A percentile compares a stretch with the other conserved stretches of the same genome.
phyloP scores from a whole-genome alignment of 2,329 filamentous ascomycete species.

The Capronia americana region DNA sequence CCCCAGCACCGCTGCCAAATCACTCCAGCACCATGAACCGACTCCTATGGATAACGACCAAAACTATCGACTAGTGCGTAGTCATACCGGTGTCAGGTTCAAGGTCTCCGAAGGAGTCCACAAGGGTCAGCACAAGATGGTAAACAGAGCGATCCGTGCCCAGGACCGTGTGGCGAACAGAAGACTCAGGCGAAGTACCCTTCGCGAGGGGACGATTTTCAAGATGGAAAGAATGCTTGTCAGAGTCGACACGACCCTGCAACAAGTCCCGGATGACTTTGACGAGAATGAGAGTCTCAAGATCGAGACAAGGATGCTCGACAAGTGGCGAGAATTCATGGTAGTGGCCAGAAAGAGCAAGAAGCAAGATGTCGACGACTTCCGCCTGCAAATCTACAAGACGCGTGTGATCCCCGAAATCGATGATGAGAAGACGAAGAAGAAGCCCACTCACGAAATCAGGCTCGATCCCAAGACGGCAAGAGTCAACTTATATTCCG shows the following conservation, averaged over 20 bases:
- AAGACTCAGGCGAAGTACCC: conserved; percentile 47
- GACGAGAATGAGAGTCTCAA: conserved; percentile 68
- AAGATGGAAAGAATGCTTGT: conserved; percentile 74
- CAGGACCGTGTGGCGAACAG: conserved; percentile 46
- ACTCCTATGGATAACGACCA: conserved; percentile 30
- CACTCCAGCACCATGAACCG: conserved; percentile 36
- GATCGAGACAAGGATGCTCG: conserved; percentile 63
- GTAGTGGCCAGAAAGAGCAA: conserved; percentile 66
- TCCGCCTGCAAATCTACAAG: conserved; percentile 66
- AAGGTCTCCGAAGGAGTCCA: conserved; percentile 53
- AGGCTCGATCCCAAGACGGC: conserved; percentile 60
- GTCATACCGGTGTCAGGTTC: conserved; percentile 46
- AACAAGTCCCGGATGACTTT: conserved; percentile 65
- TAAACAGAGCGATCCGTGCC: conserved; percentile 47
- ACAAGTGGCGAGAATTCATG: conserved; percentile 71
- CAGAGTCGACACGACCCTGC: conserved; percentile 61
- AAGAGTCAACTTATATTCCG: conserved; percentile 68
- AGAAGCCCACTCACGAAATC: conserved; percentile 64
- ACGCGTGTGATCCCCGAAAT: conserved; percentile 68
- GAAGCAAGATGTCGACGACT: conserved; percentile 59
- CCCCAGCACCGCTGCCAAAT: conserved; percentile 5
- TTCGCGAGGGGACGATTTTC: conserved; percentile 66
- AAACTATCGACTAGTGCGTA: conserved; percentile 25
- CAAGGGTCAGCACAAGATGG: conserved; percentile 50
- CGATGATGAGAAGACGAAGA: conserved; percentile 59